phyloP scores from a whole-genome alignment of 2,329 filamentous ascomycete genomes.

The Penicillium brasilianum region DNA sequence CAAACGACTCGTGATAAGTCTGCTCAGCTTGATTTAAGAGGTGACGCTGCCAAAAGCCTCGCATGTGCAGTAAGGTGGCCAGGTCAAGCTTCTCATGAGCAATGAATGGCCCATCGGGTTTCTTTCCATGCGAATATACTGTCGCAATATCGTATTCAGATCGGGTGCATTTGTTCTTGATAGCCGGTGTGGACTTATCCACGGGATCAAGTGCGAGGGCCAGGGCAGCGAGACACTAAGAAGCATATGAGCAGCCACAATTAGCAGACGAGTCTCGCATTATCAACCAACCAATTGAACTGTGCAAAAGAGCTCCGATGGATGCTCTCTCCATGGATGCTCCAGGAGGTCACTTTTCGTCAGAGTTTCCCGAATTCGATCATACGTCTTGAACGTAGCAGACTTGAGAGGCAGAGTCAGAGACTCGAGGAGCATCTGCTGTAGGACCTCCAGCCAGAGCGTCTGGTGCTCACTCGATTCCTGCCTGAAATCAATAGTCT shows the following conservation, averaged over 20 bases:
- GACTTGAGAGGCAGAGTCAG: slow-evolving; percentile 12
- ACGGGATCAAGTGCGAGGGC: slow-evolving; percentile 34
- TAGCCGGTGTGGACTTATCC: slow-evolving; percentile 7
- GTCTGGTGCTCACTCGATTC: slow-evolving; percentile 31
- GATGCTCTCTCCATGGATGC: slow-evolving; percentile 25
- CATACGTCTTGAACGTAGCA: slow-evolving; percentile 30
- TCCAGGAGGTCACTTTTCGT: slow-evolving; percentile 30
- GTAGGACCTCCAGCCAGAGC: slow-evolving; percentile 40
- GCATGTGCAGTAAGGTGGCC: slow-evolving; percentile 43
- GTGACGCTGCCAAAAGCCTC: slow-evolving; percentile 51
- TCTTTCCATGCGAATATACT: slow-evolving; percentile 34
- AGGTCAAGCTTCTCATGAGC: slow-evolving; percentile 33
- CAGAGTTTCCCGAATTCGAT: slow-evolving; percentile 29
- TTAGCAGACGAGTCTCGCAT: slow-evolving; percentile 13
- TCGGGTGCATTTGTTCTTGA: slow-evolving; percentile 30
- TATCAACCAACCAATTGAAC: slow-evolving; percentile 37
- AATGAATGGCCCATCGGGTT: slow-evolving; percentile 21
- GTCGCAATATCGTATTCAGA: slow-evolving; percentile 39
- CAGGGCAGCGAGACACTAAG: slow-evolving; percentile 41
- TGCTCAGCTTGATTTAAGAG: slow-evolving; percentile 35
- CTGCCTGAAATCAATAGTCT: slow-evolving; percentile 35
- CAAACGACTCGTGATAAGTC: slow-evolving; percentile 35
- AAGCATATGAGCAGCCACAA: slow-evolving; percentile 13
- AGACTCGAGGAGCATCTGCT: slow-evolving; percentile 37
- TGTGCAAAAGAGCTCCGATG: slow-evolving; percentile 34